phyloP scores from a whole-genome alignment of 164 flowering plant species.

The Piper betle region DNA sequence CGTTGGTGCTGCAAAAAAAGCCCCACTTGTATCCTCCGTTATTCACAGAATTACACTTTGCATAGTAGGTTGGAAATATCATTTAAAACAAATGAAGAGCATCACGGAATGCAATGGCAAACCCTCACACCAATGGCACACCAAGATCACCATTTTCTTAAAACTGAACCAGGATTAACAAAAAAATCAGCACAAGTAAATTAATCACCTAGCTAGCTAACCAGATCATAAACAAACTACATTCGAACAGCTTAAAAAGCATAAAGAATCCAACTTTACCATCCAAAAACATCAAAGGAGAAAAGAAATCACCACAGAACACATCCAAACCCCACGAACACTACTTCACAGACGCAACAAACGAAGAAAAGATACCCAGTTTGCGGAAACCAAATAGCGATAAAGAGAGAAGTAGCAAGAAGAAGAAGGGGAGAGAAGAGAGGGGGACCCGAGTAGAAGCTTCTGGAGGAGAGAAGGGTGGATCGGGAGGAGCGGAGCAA shows the following conservation, averaged over 20 bases:
- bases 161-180: too few relatives aligned
- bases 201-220: neutral
- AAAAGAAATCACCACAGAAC: neutral
- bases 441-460: neutral
- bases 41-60: too few relatives aligned
- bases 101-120: neutral
- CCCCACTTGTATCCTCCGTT: too few relatives aligned
- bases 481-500: neutral
- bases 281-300: neutral
- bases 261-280: neutral
- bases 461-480: neutral
- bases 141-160: neutral
- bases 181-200: too few relatives aligned
- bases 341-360: too few relatives aligned
- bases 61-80: too few relatives aligned
- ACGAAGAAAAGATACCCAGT: too few relatives aligned
- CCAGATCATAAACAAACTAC: neutral
- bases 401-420: neutral
- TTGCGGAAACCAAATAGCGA: too few relatives aligned
- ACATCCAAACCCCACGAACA: neutral
- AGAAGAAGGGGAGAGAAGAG: neutral
- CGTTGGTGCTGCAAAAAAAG: too few relatives aligned
- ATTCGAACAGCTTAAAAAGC: neutral
- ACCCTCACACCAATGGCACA: neutral
- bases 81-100: too few relatives aligned